These are phyloP conservation scores for Macrocystidia cucumis DNA, from an alignment of 1,284 basidiomycete genomes.

Conservation along the genomic window DNA sequence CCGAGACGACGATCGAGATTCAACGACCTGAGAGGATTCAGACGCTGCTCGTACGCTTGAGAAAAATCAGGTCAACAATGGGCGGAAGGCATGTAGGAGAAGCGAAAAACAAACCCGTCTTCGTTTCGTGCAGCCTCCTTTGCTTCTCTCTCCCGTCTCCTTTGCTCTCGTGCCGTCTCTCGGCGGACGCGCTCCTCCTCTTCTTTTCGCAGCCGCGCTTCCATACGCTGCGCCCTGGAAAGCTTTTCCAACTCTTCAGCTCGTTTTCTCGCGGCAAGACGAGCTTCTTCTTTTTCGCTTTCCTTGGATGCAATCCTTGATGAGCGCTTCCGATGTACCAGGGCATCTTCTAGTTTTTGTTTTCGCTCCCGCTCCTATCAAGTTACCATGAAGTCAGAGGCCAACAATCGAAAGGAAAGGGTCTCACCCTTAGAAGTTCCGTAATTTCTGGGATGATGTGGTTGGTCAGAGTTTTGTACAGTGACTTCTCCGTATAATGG, in stretches of 20 bases:
- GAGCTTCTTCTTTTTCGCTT: constrained; percentile 62
- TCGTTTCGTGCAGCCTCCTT: constrained; percentile 18
- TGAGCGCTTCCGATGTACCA: constrained; percentile 76
- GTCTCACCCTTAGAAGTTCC: constrained; percentile 51
- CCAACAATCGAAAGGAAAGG: constrained; percentile 7
- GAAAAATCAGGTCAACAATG: too few relatives aligned
- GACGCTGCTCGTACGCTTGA: too few relatives aligned
- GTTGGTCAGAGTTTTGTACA: constrained; percentile 62
- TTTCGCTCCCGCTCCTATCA: constrained; percentile 60
- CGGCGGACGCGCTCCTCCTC: constrained; percentile 52
- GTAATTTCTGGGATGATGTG: constrained; percentile 61
- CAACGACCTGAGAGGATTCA: neutral
- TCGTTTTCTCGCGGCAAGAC: constrained; percentile 40
- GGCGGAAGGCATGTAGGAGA: too few relatives aligned
- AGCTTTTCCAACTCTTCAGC: constrained; percentile 60
- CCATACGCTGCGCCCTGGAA: constrained; percentile 51
- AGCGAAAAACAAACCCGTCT: too few relatives aligned
- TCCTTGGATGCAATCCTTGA: constrained; percentile 76
- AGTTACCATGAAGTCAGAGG: constrained; percentile 7
- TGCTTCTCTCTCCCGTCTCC: constrained; percentile 28
- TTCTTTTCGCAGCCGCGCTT: constrained; percentile 58
- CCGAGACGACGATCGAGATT: constrained; percentile 7
- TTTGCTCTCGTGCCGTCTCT: constrained; percentile 31
- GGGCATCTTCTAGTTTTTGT: constrained; percentile 55
- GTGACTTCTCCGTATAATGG: constrained; percentile 72